A percentile compares a stretch with the other conserved stretches of the same genome.
Conservation (phyloP, 2,329 filamentous ascomycete genomes). For the Curvularia hawaiiensis region DNA sequence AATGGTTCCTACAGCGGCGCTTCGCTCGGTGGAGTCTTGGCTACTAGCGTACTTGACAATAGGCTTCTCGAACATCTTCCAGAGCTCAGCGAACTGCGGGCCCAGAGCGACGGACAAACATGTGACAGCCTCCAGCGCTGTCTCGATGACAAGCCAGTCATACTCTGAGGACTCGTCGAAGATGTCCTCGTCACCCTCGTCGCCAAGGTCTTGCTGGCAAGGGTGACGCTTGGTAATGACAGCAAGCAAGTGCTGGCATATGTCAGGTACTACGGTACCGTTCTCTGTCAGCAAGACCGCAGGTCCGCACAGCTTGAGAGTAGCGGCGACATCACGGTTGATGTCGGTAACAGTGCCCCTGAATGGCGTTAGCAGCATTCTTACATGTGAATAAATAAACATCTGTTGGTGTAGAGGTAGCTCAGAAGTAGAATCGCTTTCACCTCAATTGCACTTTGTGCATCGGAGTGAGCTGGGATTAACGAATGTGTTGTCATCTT, state of each 20-base stretch:
- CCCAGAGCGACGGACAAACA: slow-evolving; percentile 84
- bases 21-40: slow-evolving; percentile 84
- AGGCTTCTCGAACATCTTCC: slow-evolving; percentile 95
- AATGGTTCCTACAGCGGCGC: slow-evolving; percentile 87
- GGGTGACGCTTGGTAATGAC: slow-evolving; percentile 90
- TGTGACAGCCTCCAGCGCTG: slow-evolving; percentile 86
- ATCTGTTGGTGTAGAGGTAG: slow-evolving; percentile 51
- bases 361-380: slow-evolving; percentile 25
- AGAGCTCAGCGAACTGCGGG: slow-evolving; percentile 79
- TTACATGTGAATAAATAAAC: slow-evolving; percentile 10
- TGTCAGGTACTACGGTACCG: slow-evolving; percentile 68
- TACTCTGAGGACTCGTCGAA: slow-evolving; percentile 85
- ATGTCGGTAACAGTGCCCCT: slow-evolving; percentile 92
- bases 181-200: slow-evolving; percentile 71
- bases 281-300: slow-evolving; percentile 77
- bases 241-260: slow-evolving; percentile 74
- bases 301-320: slow-evolving; percentile 88
- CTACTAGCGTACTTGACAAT: slow-evolving; percentile 87
- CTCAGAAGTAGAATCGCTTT: slow-evolving; percentile 72
- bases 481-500: slow-evolving; percentile 86
- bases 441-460: slow-evolving; percentile 83
- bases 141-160: slow-evolving; percentile 96
- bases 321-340: slow-evolving; percentile 89
- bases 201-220: slow-evolving; percentile 89
- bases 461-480: slow-evolving; percentile 99